Evolutionary conservation across 805 yeast species (phyloP), one percentile per base, ranked within the genome.

Genomic region (Candida krabiensis): DNA sequence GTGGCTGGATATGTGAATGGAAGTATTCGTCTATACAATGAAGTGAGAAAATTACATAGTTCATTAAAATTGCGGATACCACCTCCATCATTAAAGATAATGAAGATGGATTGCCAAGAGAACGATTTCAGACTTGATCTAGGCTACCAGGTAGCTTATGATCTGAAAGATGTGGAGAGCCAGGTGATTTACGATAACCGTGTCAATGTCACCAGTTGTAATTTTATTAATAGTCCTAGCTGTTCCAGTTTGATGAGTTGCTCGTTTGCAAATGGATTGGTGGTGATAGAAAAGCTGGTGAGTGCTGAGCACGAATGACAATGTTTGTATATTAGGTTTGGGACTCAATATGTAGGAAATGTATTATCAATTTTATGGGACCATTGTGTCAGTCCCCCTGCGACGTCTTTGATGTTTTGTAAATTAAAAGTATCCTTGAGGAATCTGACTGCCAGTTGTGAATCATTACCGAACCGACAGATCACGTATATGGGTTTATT

Each of bases 401-500:
- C 66, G 4, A 91, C 68, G 56, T 91, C 96, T 35, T 63, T 72
- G 0, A 78, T 86, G 14, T 73, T 60, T 0, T 53, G 40, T 13
- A 77, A 61, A 0, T 78, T 77, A 30, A 75, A 66, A 1, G 70
- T 67, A 17, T 75, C 76, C 34, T 72, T 67, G 31, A 90, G 60
- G 30, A 69, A 62, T 39, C 70, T 61, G 1, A 85, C 80, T 0
- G 96, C 95, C 13, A 79, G 60, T 52, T 86, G 89, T 0, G 98
- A 90, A 57, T 93, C 98, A 58, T 87, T 89, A 8, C 99, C 99
- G 55, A 71, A 80, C 22, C 97, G 71, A 61, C 99, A 93, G 14
- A 91, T 68, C 0, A 88, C 84, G 38, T 70, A 73, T 0, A 85
- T 58, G 4, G 46, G 49, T 8, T 38, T 31, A 4, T 35, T 33